Evolutionary conservation across 2,329 filamentous ascomycete genomes (phyloP).

Genomic region (Calonectria hawksworthii): DNA sequence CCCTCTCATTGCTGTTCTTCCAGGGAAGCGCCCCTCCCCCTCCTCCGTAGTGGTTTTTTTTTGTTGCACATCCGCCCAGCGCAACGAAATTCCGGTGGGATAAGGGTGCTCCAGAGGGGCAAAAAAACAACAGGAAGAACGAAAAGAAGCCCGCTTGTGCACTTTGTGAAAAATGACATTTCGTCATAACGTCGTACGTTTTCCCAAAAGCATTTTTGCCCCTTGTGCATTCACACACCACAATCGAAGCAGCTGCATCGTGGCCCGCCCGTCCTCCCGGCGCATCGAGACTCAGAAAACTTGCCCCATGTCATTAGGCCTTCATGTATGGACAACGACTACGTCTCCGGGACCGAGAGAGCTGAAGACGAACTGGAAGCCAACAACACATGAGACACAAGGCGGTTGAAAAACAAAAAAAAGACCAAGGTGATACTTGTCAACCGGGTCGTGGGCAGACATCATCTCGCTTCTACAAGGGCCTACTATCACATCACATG

Average conservation of each 20-base stretch:
- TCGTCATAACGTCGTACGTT: neutral
- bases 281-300: neutral
- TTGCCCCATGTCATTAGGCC: neutral
- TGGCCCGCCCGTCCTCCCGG: neutral
- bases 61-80: neutral
- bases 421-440: neutral
- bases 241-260: neutral
- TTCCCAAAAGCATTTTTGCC: neutral
- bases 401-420: neutral
- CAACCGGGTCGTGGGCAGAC: slow-evolving; percentile 18
- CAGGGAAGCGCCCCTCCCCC: slow-evolving; percentile 9
- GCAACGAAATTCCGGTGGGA: neutral
- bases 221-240: neutral
- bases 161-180: neutral
- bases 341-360: neutral
- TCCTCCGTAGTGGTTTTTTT: neutral
- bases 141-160: neutral
- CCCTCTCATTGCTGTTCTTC: slow-evolving; percentile 5
- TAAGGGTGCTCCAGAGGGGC: neutral
- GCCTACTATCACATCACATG: slow-evolving; percentile 25
- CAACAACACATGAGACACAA: slow-evolving; percentile 9
- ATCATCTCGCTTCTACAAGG: slow-evolving; percentile 20
- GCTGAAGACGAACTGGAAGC: neutral
- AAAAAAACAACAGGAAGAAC: neutral
- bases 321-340: slow-evolving; percentile 3